Percentiles rank a stretch among this genome's conserved stretches.
Evolutionary conservation across 352 stramenopile species (phyloP).

Genomic region (Pilasporangium apinafurcum): DNA sequence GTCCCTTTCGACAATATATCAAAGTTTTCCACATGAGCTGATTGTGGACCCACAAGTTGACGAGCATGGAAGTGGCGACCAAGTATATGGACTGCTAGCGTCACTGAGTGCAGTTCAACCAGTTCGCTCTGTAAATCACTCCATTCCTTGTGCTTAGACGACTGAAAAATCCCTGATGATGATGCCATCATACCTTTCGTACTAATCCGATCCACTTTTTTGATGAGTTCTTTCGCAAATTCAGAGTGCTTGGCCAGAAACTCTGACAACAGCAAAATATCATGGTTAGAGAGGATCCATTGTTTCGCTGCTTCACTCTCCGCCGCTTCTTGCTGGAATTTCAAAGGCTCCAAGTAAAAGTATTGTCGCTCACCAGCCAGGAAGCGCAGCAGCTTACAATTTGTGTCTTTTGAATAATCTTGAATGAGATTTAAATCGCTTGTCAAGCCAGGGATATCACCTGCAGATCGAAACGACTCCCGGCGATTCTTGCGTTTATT

Average conservation of each 20-base stretch:
- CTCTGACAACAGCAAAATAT: slow-evolving; percentile 25
- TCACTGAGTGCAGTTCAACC: slow-evolving; percentile 43
- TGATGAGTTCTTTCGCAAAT: slow-evolving; percentile 22
- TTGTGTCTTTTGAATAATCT: slow-evolving; percentile 61
- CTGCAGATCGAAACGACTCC: slow-evolving; percentile 52
- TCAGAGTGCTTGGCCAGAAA: slow-evolving; percentile 19
- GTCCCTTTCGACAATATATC: slow-evolving; percentile 35
- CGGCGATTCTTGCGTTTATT: slow-evolving; percentile 10
- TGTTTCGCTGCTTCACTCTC: slow-evolving; percentile 13
- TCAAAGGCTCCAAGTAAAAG: slow-evolving; percentile 65
- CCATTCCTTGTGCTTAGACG: slow-evolving; percentile 40
- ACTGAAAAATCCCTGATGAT: slow-evolving; percentile 22
- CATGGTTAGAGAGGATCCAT: slow-evolving; percentile 30
- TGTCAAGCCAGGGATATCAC: slow-evolving; percentile 43
- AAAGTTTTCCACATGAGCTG: too few species aligned
- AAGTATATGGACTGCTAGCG: slow-evolving; percentile 50
- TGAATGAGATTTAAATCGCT: slow-evolving; percentile 76
- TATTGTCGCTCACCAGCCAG: slow-evolving; percentile 68
- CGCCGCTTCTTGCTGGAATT: slow-evolving; percentile 8
- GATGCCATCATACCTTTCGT: neutral
- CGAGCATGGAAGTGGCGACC: slow-evolving; percentile 46
- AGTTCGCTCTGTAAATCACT: slow-evolving; percentile 47
- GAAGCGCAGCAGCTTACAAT: slow-evolving; percentile 53
- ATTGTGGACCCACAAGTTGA: too few species aligned
- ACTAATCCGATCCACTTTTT: neutral